Base-by-base conservation (phyloP, 495 filamentous ascomycete genomes). In the Penicillium subrubescens region DNA sequence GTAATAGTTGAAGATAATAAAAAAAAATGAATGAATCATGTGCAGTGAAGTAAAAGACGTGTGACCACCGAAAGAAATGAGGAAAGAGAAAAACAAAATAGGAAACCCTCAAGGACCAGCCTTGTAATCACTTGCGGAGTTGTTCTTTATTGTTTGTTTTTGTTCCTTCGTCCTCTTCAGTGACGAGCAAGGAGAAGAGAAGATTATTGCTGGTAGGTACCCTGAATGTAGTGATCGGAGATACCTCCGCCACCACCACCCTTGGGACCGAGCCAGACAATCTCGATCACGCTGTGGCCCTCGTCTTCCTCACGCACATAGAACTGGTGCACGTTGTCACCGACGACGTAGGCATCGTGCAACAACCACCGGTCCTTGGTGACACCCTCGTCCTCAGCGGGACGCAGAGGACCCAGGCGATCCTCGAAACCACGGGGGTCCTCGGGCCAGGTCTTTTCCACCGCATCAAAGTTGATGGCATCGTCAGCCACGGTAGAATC, bases 381-480 rank as follows among this genome's bases (percentile, higher is more conserved):
- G 34, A 83, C 68, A 53, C 81, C 81, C 0, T 76, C 73, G 29
- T 80, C 72, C 53, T 83, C 76, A 29, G 70, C 71, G 29, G 70
- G 69, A 59, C 87, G 78, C 27, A 89, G 74, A 29, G 81, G 79
- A 51, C 84, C 86, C 35, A 88, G 76, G 37, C 81, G 80, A 34
- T 78, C 77, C 43, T 85, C 83, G 65, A 79, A 88, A 44, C 77
- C 79, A 37, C 77, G 77, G 15, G 72, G 74, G 43, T 82, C 79
- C 46, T 83, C 81, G n/a, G 75, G 77, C 77, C 89, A 89, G 19
- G 87, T 90, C 67, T 83, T 85, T 74, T 90, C 88, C 60, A 85
- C 79, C 25, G 77, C 76, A 56, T 80, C 77, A 33, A 90, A 78
- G 65, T 89, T 81, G 46, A 86, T 79, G 14, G 71, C 79, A 68